phyloP scores from a whole-genome alignment of 2,329 filamentous ascomycete species.

The Fusarium duplospermum region DNA sequence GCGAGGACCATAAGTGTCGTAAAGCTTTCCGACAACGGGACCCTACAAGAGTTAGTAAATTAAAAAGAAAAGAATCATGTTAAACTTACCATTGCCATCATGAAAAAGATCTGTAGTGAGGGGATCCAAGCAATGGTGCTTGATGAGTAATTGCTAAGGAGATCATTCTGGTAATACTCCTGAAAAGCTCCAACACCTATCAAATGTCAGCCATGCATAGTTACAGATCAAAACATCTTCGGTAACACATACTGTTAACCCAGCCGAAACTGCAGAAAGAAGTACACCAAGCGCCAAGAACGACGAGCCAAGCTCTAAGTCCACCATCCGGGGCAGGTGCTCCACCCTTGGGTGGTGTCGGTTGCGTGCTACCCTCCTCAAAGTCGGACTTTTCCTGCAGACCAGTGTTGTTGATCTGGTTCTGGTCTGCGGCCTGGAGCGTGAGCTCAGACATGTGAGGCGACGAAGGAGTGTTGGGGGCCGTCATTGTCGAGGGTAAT shows the following conservation, averaged over 20 bases:
- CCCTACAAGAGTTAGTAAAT: conserved; percentile 51
- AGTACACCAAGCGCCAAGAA: conserved; percentile 55
- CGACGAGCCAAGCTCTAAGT: conserved; percentile 52
- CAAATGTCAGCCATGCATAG: not conserved
- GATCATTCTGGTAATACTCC: conserved; percentile 65
- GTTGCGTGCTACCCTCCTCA: conserved; percentile 13
- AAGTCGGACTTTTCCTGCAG: conserved; percentile 20
- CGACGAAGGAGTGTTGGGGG: conserved; percentile 6
- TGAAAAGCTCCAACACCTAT: conserved; percentile 65
- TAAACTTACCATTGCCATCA: conserved; percentile 58
- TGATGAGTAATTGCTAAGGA: conserved; percentile 60
- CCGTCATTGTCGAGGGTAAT: not conserved
- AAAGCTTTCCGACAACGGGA: conserved; percentile 70
- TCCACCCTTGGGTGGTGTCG: not conserved
- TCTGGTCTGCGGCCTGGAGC: conserved; percentile 7
- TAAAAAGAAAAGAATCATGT: not conserved
- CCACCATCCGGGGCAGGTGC: conserved; percentile 24
- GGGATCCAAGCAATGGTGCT: conserved; percentile 73
- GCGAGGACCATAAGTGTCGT: conserved; percentile 72
- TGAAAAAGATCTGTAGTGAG: conserved; percentile 65
- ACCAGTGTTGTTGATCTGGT: conserved; percentile 3
- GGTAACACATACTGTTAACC: conserved; percentile 56
- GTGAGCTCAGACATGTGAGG: conserved; percentile 24
- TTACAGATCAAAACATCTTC: not conserved
- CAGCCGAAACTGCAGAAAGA: conserved; percentile 57